Evolutionary conservation across 441 rosid species (phyloP), one percentile per base, ranked within the genome.

Genomic region (Isatis lusitanica): DNA sequence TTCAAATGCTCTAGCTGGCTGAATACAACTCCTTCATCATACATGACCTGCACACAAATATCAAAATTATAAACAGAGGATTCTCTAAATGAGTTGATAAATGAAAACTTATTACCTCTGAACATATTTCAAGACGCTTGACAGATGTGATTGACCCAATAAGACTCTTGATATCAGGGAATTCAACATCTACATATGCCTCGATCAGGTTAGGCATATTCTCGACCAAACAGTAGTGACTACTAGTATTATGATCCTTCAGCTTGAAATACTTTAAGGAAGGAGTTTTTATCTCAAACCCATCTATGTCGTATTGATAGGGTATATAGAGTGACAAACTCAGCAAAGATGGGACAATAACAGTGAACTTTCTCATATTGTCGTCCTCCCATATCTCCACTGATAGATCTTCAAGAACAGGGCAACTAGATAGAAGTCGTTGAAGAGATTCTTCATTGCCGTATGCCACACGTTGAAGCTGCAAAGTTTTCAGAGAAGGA

Each of bases 151-250:
- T 15, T 39, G 71, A 48, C 50, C 43, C 35, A 9, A 65, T 35
- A 48, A 65, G 58, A 48, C 70, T 48, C 13, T 35, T 36, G 70
- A 65, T 48, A 18, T 48, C 43, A 18, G 58, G 33, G 46, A 48
- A 50, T 6, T 65, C 61, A 51, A 66, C 61, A 39, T 67, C 71
- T 1, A 67, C 15, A 53, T 67, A 33, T 67, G 62, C 71, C 17
- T 38, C 28, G 15, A 16, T 18, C 71, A 67, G 15, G 3, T 67
- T 36, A 52, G 71, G 62, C 71, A 67, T 67, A 39, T 52, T 12
- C 30, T 67, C 51, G 11, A 67, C n/a, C 71, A 53, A 52, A 30
- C 51, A 67, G 39, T 24, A 52, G 39, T 52, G 39, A 40, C 2
- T 15, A 0, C 2, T 30, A 39, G 4, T 9, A 2, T 26, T 53